Conservation (phyloP, 2,329 filamentous ascomycete genomes). For the Hypomyces perniciosus region DNA sequence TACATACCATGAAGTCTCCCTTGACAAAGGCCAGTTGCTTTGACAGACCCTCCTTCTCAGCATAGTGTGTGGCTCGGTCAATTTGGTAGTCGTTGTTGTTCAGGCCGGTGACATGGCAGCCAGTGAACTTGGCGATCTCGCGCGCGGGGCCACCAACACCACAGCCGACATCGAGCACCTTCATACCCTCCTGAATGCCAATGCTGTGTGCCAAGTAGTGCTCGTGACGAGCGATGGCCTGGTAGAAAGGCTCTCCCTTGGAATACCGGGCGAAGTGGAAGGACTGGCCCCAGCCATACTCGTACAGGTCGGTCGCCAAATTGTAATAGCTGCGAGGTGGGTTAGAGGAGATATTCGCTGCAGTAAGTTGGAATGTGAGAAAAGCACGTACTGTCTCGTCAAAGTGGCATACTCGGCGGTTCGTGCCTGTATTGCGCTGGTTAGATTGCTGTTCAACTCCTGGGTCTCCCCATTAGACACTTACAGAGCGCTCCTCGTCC, state of each 20-base stretch:
- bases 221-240: conserved; percentile 88
- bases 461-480: not conserved
- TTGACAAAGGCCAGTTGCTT: conserved; percentile 77
- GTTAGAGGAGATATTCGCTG: not conserved
- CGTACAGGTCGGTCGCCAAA: conserved; percentile 83
- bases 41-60: conserved; percentile 68
- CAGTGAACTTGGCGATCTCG: conserved; percentile 89
- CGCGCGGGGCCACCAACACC: conserved; percentile 91
- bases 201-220: conserved; percentile 89
- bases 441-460: conserved; percentile 62
- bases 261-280: conserved; percentile 97
- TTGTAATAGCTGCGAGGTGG: conserved; percentile 68
- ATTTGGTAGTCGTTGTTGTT: conserved; percentile 99
- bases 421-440: conserved; percentile 51
- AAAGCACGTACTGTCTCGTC: conserved; percentile 72
- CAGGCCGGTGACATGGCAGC: conserved; percentile 75
- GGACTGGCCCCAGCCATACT: conserved; percentile 86
- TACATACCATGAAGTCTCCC: conserved; percentile 76
- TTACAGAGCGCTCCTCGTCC: conserved; percentile 11
- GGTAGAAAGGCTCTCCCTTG: conserved; percentile 73
- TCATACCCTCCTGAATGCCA: conserved; percentile 72
- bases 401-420: conserved; percentile 86
- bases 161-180: conserved; percentile 89
- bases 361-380: not conserved
- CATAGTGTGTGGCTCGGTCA: conserved; percentile 75